Evolutionary conservation across 2,329 filamentous ascomycete species (phyloP), one percentile per base, ranked within the genome.

Genomic region (Fusarium graminum): DNA sequence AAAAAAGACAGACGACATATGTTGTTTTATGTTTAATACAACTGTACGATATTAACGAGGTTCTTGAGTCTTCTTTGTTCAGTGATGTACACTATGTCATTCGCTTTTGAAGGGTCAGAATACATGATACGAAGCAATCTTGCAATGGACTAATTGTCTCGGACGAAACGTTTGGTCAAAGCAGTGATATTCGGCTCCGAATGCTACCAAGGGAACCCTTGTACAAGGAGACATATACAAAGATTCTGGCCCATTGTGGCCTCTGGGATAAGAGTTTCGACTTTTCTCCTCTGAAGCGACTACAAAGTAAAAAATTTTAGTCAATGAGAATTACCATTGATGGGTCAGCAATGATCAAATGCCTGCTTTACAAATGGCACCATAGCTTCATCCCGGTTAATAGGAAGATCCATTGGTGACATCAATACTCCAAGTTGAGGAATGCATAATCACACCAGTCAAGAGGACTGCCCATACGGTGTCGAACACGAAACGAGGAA

Each of bases 1-100:
- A 63, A 70, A 71, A 74, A 71, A 72, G 68, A 71, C 65, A 71
- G 68, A 70, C 68, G 68, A 65, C 62, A 59, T 70, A 62, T 66
- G 63, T 67, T 70, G 74, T 70, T 50, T 74, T 70, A 63, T 63
- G 59, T 58, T 68, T 72, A 74, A 73, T 72, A 72, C 62, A 70
- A 54, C 51, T 74, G 72, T 74, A 74, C 63, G 45, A 73, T 74
- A 72, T 70, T 17, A 68, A 39, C n/a, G 54, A 49, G 45, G 61
- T 3, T 41, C 6, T 12, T 28, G 40, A 1, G 14, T 12, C 13
- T 32, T 38, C 12, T 45, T 11, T 16, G 6, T 28, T n/a, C 13
- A 10, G 16, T 25, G 17, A 6, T 28, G 5, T 11, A 3, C 5
- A 12, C 3, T 36, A 4, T 7, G 7, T 4, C 10, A 10, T 17